Evolutionary conservation across 768 basidiomycete species (phyloP).

Genomic region (Pleurotus tuber-regium): DNA sequence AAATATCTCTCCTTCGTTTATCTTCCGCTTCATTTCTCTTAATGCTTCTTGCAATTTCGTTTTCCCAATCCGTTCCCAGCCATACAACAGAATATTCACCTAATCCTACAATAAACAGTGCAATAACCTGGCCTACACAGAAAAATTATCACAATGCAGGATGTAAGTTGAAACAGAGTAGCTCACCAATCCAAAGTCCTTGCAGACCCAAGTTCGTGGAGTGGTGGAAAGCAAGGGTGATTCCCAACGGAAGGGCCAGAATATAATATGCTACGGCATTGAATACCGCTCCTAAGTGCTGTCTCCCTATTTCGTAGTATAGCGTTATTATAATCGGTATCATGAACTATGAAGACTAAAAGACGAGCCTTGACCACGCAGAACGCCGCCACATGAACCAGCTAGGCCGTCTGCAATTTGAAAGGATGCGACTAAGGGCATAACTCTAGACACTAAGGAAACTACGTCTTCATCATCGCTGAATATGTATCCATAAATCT

Average conservation of each 20-base stretch:
- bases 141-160: background rate
- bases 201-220: slow-evolving; percentile 44
- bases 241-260: slow-evolving; percentile 75
- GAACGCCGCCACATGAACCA: slow-evolving; percentile 64
- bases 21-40: slow-evolving; percentile 49
- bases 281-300: slow-evolving; percentile 73
- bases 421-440: slow-evolving; percentile 74
- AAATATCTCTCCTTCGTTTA: slow-evolving; percentile 20
- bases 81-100: slow-evolving; percentile 65
- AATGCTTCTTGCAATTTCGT: slow-evolving; percentile 55
- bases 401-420: slow-evolving; percentile 80
- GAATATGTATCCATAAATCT: slow-evolving; percentile 69
- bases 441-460: slow-evolving; percentile 56
- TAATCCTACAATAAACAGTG: slow-evolving; percentile 67
- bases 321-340: background rate
- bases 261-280: slow-evolving; percentile 77
- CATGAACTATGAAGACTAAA: background rate
- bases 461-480: slow-evolving; percentile 63
- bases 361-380: slow-evolving; percentile 70
- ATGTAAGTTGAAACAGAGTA: slow-evolving; percentile 28
- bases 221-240: slow-evolving; percentile 64
- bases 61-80: slow-evolving; percentile 59
- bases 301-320: slow-evolving; percentile 50
- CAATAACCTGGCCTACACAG: slow-evolving; percentile 63
- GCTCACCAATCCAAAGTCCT: slow-evolving; percentile 78